Evolutionary conservation across 83 land plant species (phyloP), one percentile per base, ranked within the genome.

Genomic region (Picea mariana): DNA sequence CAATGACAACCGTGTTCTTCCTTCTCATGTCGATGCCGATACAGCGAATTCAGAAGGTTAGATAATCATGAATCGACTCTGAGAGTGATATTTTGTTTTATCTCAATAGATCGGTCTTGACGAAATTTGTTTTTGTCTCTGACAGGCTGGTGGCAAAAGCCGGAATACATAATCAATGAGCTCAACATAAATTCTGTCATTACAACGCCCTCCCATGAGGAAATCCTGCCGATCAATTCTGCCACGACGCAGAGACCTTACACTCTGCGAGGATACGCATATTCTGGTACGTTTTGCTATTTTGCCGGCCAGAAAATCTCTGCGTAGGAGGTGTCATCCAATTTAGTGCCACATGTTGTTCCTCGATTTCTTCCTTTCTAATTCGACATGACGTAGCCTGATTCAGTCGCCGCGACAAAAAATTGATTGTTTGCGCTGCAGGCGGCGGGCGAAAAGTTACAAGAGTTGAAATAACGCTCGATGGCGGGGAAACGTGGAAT

Each of bases 101-200:
- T 55, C 15, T 55, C 16, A 12, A 52, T 52, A 11, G 58, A 52
- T 52, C 58, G 3, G 59, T 55, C 59, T 2, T 55, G 59, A 55
- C 59, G 59, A 55, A 55, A 55, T 55, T 55, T 55, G 15, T 13
- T 12, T 13, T 55, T 55, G 3, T 7, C 49, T 65, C 2, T 75
- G 55, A 83, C 86, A 97, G 99, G 93, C 0, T 97, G 99, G 99
- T 97, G 99, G 99, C 90, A 93, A 73, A 94, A 88, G 71, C 99
- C 99, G 40, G 98, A 97, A 31, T 87, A 91, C 85, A 91, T 97
- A 26, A 97, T 97, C 71, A 97, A 97, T 79, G 98, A 97, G 90
- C 80, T 97, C 71, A 97, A 97, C 88, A 89, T 93, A 66, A 97
- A 97, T 85, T 97, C 99, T 21, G 98, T 88, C 38, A 95, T 97